Conservation (phyloP, 352 stramenopile species). For the Globisporangium acanthophoron region DNA sequence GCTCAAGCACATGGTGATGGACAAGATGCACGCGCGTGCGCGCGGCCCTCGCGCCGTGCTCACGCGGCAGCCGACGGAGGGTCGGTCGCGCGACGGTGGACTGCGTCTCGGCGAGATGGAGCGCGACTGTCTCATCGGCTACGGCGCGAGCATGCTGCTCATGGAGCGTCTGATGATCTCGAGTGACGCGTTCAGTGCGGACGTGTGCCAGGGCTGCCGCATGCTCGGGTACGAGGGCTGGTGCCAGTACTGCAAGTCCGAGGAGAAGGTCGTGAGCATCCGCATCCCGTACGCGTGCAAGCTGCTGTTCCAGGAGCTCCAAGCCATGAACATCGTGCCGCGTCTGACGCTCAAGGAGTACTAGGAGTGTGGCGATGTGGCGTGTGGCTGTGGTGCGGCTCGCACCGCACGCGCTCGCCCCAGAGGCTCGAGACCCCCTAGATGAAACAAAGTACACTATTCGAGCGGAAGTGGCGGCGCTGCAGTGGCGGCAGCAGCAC, state of each 20-base stretch:
- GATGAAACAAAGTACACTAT: constrained; percentile 8
- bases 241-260: constrained; percentile 98
- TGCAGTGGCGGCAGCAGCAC: neutral
- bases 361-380: constrained; percentile 18
- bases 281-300: constrained; percentile 99
- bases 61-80: constrained; percentile 99
- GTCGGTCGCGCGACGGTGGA: constrained; percentile 95
- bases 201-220: constrained; percentile 97
- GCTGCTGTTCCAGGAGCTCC: constrained; percentile 97
- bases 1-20: constrained; percentile 99
- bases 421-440: constrained; percentile 4
- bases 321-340: constrained; percentile 99
- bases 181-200: constrained; percentile 98
- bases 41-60: constrained; percentile 93
- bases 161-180: constrained; percentile 99
- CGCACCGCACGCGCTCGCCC: neutral
- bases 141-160: constrained; percentile 98
- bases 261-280: constrained; percentile 97
- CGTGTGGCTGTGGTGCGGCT: neutral
- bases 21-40: constrained; percentile 99
- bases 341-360: constrained; percentile 95
- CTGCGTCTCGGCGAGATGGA: constrained; percentile 99
- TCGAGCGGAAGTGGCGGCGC: neutral
- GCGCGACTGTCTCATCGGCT: constrained; percentile 99
- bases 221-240: constrained; percentile 97